These are phyloP conservation scores for Agrocybe pediades DNA, from an alignment of 768 basidiomycete genomes.

Conservation along the genomic window DNA sequence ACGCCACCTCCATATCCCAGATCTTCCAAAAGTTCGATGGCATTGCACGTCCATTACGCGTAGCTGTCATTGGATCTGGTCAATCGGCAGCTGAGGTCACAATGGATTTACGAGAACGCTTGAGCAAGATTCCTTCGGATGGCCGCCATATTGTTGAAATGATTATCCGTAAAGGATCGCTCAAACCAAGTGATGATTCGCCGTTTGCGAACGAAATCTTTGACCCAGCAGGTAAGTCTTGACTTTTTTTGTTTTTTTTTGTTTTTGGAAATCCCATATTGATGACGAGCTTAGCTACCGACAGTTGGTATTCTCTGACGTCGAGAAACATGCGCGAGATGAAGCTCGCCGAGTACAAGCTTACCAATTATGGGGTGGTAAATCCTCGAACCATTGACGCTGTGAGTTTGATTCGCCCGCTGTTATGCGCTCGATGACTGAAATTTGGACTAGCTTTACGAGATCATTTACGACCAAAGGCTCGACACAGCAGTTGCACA, in stretches of 20 bases:
- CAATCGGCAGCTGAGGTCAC: conserved; percentile 51
- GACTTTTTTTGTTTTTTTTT: background rate
- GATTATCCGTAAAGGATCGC: conserved; percentile 50
- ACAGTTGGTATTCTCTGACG: conserved; percentile 38
- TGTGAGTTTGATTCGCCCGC: conserved; percentile 23
- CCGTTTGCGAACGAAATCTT: conserved; percentile 59
- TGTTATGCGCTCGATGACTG: background rate
- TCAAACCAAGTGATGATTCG: conserved; percentile 54
- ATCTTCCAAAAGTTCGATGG: conserved; percentile 31
- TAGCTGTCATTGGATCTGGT: conserved; percentile 50
- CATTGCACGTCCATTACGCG: conserved; percentile 30
- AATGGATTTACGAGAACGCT: conserved; percentile 42
- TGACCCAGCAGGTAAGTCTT: conserved; percentile 43
- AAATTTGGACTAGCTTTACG: conserved; percentile 41
- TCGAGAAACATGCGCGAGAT: conserved; percentile 34
- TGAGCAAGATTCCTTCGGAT: conserved; percentile 30
- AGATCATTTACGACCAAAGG: conserved; percentile 51
- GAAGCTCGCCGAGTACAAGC: conserved; percentile 44
- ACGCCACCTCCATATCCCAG: conserved; percentile 36
- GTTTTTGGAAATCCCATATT: background rate
- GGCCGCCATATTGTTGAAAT: conserved; percentile 44
- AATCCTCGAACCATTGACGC: conserved; percentile 47
- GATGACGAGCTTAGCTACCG: conserved; percentile 42
- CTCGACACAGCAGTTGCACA: conserved; percentile 42
- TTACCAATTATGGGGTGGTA: conserved; percentile 56